Conservation (phyloP, 176 grass and related monocot species). For the Alopecurus myosuroides region DNA sequence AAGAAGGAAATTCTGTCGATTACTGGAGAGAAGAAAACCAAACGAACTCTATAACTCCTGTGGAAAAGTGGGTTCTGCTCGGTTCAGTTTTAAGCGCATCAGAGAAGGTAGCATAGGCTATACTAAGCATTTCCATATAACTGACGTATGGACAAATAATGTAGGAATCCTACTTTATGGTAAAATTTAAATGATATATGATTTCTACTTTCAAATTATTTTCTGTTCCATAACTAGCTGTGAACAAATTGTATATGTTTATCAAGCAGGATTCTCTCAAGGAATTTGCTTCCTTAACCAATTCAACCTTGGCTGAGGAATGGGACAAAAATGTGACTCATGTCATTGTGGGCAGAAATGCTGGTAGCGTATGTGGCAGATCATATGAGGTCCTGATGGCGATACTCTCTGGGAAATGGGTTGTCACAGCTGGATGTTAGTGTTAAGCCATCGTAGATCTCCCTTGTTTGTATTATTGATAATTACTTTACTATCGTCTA, state of each 20-base stretch:
- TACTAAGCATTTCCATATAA: neutral
- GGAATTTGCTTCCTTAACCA: conserved; percentile 24
- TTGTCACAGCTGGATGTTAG: conserved; percentile 36
- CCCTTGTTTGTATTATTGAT: neutral
- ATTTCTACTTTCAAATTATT: conserved; percentile 4
- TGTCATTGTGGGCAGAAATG: conserved; percentile 33
- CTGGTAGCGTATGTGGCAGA: neutral
- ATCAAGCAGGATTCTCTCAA: conserved; percentile 22
- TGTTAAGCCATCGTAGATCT: conserved; percentile 1
- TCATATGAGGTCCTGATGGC: conserved; percentile 47
- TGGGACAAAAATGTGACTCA: conserved; percentile 45
- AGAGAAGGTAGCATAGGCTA: conserved; percentile 34
- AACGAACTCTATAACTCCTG: neutral
- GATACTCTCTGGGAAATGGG: conserved; percentile 35
- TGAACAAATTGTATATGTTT: neutral
- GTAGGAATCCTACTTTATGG: neutral
- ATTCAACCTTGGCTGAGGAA: neutral
- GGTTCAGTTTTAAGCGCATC: conserved; percentile 23
- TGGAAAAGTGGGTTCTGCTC: conserved; percentile 26
- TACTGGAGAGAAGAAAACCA: neutral
- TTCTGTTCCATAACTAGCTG: neutral
- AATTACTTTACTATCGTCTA: neutral
- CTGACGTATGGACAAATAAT: too few relatives aligned
- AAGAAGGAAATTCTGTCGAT: neutral
- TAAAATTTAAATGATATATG: neutral